phyloP scores from a whole-genome alignment of 2,329 filamentous ascomycete genomes.

The Tolypocladium inflatum region DNA sequence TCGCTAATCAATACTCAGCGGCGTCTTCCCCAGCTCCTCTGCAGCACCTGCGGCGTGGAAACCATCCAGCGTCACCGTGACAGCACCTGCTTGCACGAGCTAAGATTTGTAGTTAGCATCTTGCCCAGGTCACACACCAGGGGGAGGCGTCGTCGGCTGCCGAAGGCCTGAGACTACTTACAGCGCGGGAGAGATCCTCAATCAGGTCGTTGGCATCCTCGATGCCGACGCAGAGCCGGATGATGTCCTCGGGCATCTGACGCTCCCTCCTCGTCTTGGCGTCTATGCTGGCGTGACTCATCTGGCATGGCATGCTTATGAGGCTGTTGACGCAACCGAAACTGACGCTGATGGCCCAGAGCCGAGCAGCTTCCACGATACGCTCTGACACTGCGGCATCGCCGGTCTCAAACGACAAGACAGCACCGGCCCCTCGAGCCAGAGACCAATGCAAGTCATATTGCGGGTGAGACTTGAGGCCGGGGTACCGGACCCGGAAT shows the following conservation, averaged over 20 bases:
- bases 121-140: not conserved
- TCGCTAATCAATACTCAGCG: constrained; percentile 10
- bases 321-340: constrained; percentile 98
- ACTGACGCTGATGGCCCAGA: constrained; percentile 94
- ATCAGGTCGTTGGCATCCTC: constrained; percentile 88
- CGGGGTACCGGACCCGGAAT: constrained; percentile 92
- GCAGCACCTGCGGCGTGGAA: constrained; percentile 53
- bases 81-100: constrained; percentile 90
- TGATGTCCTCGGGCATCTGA: constrained; percentile 93
- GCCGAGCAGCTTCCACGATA: constrained; percentile 83
- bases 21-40: constrained; percentile 21
- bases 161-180: constrained; percentile 40
- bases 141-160: not conserved
- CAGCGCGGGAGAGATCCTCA: constrained; percentile 83
- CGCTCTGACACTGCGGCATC: constrained; percentile 75
- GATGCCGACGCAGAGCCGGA: constrained; percentile 90
- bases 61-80: constrained; percentile 74
- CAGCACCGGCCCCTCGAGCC: constrained; percentile 86
- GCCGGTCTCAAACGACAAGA: constrained; percentile 92
- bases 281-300: constrained; percentile 98
- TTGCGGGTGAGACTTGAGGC: constrained; percentile 88
- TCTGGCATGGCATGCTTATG: constrained; percentile 98
- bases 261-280: constrained; percentile 83
- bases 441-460: constrained; percentile 95
- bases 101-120: constrained; percentile 19